Evolutionary conservation across 768 basidiomycete genomes (phyloP).

Genomic region (Rhizopogon salebrosus): DNA sequence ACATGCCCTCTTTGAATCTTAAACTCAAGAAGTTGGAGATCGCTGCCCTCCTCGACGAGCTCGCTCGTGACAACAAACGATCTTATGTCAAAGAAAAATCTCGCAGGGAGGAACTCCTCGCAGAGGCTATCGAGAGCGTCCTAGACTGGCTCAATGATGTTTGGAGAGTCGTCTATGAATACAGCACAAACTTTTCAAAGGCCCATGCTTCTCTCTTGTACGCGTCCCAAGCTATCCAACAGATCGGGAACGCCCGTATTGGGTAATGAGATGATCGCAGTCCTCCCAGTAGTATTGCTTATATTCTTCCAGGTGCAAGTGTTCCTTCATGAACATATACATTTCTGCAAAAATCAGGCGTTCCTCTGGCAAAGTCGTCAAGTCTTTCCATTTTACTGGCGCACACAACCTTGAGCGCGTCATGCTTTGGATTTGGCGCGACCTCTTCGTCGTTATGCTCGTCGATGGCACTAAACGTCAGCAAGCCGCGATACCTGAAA

Average conservation of each 20-base stretch:
- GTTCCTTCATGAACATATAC: constrained; percentile 41
- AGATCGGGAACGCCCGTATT: constrained; percentile 34
- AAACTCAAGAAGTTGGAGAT: constrained; percentile 53
- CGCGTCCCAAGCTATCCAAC: constrained; percentile 39
- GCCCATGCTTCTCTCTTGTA: constrained; percentile 58
- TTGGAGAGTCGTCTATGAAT: constrained; percentile 59
- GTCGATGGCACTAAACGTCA: constrained; percentile 28
- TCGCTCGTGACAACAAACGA: constrained; percentile 49
- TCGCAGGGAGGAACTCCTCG: constrained; percentile 47
- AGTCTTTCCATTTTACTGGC: constrained; percentile 44
- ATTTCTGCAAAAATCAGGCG: constrained; percentile 41
- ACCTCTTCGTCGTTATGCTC: constrained; percentile 55
- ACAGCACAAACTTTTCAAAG: constrained; percentile 41
- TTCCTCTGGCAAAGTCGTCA: constrained; percentile 40
- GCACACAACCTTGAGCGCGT: constrained; percentile 40
- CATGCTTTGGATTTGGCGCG: constrained; percentile 65
- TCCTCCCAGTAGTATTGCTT: constrained; percentile 1
- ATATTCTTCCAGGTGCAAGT: constrained; percentile 44
- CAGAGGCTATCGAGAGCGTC: constrained; percentile 51
- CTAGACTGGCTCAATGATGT: constrained; percentile 58
- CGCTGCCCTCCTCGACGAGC: constrained; percentile 43
- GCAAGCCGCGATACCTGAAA: constrained; percentile 36
- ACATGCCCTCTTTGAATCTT: constrained; percentile 47
- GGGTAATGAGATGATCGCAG: constrained; percentile 27
- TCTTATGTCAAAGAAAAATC: constrained; percentile 50